phyloP scores from a whole-genome alignment of 805 yeast genomes.

The Candida oleophila region DNA sequence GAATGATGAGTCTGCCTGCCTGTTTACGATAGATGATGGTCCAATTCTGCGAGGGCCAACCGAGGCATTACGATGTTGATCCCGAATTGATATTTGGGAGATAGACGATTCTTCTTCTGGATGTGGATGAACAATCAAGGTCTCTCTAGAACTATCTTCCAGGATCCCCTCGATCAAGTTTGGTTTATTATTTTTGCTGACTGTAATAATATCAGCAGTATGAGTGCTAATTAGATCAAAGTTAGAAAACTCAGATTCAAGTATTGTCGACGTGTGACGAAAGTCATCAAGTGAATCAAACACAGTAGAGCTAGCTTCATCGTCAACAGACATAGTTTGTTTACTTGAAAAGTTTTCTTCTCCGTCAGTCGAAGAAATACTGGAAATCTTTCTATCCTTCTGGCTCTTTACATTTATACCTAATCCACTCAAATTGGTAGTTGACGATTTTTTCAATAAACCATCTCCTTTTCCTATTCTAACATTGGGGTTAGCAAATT shows the following conservation, averaged over 20 bases:
- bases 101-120: not conserved
- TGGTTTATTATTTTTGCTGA: slow-evolving; percentile 19
- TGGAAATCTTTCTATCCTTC: not conserved
- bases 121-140: slow-evolving; percentile 17
- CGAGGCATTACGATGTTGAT: not conserved
- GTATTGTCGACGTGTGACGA: slow-evolving; percentile 2
- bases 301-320: not conserved
- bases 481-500: not conserved
- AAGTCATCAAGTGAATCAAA: slow-evolving; percentile 1
- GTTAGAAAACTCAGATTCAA: slow-evolving; percentile 23
- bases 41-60: not conserved
- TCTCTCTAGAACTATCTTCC: slow-evolving; percentile 23
- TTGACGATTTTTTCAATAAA: slow-evolving; percentile 19
- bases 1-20: not conserved
- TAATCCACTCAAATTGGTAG: slow-evolving; percentile 28
- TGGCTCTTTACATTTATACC: slow-evolving; percentile 16
- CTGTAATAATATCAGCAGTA: slow-evolving; percentile 27
- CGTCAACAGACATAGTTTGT: not conserved
- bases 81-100: not conserved
- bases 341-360: not conserved
- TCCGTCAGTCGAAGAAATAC: not conserved
- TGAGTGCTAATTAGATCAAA: slow-evolving; percentile 27
- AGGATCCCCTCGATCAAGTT: slow-evolving; percentile 18
- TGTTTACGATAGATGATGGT: not conserved
- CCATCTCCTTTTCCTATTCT: slow-evolving; percentile 10